Base-by-base conservation (phyloP, 192 early-diverging fungal genomes). In the Mycoemilia scoparia region DNA sequence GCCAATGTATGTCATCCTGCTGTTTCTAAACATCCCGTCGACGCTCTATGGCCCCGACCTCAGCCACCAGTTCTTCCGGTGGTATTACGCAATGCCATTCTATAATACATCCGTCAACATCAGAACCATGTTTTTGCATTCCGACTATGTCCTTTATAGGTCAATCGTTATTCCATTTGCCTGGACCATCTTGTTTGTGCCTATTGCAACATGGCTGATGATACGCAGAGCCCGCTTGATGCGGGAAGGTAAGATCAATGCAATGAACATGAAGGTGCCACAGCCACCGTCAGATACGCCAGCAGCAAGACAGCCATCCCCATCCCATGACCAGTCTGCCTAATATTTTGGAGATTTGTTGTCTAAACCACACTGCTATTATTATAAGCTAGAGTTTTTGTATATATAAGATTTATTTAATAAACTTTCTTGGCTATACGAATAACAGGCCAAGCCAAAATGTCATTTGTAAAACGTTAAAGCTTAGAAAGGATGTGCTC, bases 401-500 rank as follows among this genome's bases (percentile, higher is more conserved):
- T n/a, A n/a, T n/a, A n/a, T n/a, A n/a, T n/a, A n/a, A n/a, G n/a
- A n/a, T n/a, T n/a, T n/a, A n/a, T n/a, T n/a, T n/a, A n/a, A n/a
- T n/a, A n/a, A n/a, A n/a, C n/a, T n/a, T n/a, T n/a, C n/a, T n/a
- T n/a, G n/a, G n/a, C n/a, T 4, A 14, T 0, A 14, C 20, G 14
- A 27, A 39, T 29, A 22, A 33, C 14, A 39, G 27, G 3, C 24
- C 15, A 11, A 13, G 18, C 12, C 8, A 37, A 23, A 10, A 22
- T 14, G 17, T 16, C 11, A 12, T 36, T 11, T 11, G 24, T 47
- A 34, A 21, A 34, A 28, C 36, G 32, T 51, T 52, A 73, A 10
- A 75, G 57, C 34, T 67, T 56, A 28, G 70, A 64, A 8, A 78
- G 33, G n/a, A 78, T 69, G 3, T 70, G 51, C 9, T 60, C 30